Base-by-base conservation (phyloP, 139 green algal species). In the Chlamydomonas eustigma region DNA sequence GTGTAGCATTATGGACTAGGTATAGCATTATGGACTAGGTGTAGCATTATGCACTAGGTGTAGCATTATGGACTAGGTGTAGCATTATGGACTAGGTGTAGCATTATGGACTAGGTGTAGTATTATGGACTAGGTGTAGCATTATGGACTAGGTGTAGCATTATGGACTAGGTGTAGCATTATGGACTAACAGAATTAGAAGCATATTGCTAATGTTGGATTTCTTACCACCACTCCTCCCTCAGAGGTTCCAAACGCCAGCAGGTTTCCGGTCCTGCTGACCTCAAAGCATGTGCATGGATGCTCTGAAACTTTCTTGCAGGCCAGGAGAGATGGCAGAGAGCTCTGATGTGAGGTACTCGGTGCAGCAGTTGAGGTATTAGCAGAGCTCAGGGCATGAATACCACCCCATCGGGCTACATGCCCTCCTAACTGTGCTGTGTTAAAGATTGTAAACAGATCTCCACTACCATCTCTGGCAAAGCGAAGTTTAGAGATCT, bases 201-300 rank as follows among this genome's bases (percentile, higher is more conserved):
- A 18, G 50, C 33, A 6, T 1, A 35, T 18, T 50, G 2, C 33
- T 31, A 24, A 63, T 24, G 50, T 63, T 28, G 18, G n/a, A 22
- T 70, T 22, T 70, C 77, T 68, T 31, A 83, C 78, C 64, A 68
- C 72, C 12, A 79, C 78, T 64, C 66, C 64, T 1, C 78, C 78
- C 73, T 79, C 72, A 3, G 78, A 83, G 2, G 73, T 83, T 44
- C 78, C 72, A 1, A 78, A 32, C 24, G 73, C 78, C 33, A 76
- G 64, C 64, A 76, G 34, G 2, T 8, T 33, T 24, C 78, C 78
- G 30, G 78, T 73, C 1, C n/a, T 39, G 64, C 72, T 83, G 30
- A 50, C 78, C 33, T 83, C 78, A 71, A 83, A 65, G 78, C 78
- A 83, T 2, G 78, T 64, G 28, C 64, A 72, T 5, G 78, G 36